These are phyloP conservation scores for Isabelozyma heimii DNA, from an alignment of 805 yeast species.

Conservation along the genomic window DNA sequence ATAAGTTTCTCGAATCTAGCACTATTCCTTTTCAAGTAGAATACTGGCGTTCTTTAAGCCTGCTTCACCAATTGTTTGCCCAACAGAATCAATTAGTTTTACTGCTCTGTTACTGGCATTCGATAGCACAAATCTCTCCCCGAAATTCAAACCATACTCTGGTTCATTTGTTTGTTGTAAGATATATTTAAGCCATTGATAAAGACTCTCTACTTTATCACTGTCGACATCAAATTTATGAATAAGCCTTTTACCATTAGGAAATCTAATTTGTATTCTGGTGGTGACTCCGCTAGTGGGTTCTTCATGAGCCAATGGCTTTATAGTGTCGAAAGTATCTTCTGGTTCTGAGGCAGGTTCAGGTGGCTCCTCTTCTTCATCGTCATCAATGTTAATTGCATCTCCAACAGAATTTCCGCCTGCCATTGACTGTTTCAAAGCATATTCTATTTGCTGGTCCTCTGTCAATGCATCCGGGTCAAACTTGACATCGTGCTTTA, in stretches of 20 bases:
- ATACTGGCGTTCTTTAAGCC: conserved; percentile 82
- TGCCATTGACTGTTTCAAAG: conserved; percentile 61
- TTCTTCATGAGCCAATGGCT: conserved; percentile 55
- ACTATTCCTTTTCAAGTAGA: conserved; percentile 52
- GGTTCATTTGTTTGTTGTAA: conserved; percentile 42
- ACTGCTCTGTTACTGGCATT: conserved; percentile 34
- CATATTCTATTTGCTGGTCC: conserved; percentile 79
- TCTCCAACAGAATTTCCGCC: conserved; percentile 25
- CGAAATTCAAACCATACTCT: conserved; percentile 49
- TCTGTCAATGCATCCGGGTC: conserved; percentile 70
- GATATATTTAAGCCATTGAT: conserved; percentile 62
- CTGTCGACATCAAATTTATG: conserved; percentile 54
- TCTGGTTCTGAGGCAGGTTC: conserved; percentile 5
- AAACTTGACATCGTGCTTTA: conserved; percentile 54
- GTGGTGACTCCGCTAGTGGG: conserved; percentile 65
- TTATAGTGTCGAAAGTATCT: conserved; percentile 49
- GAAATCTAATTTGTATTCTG: conserved; percentile 83
- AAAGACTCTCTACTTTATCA: conserved; percentile 61
- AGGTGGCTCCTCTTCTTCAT: conserved; percentile 6
- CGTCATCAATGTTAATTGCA: conserved; percentile 20
- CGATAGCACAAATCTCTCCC: conserved; percentile 29
- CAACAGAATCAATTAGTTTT: conserved; percentile 59
- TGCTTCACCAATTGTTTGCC: conserved; percentile 63
- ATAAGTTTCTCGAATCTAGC: not conserved
- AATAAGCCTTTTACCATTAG: conserved; percentile 80